These are phyloP conservation scores for Flaveria bidentis DNA, from an alignment of 129 eudicot species.

Conservation along the genomic window DNA sequence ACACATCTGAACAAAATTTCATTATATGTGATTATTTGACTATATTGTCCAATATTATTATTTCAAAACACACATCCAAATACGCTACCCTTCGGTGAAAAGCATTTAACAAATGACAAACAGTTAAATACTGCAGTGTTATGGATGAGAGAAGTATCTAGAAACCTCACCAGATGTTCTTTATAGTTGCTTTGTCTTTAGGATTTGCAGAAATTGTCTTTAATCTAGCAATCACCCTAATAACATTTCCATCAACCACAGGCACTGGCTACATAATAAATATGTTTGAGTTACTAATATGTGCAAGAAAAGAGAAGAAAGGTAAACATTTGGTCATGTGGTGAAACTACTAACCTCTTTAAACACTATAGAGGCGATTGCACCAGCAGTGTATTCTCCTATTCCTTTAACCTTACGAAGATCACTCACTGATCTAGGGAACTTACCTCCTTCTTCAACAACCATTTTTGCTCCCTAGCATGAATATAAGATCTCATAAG, in stretches of 20 bases:
- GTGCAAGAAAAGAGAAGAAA: not conserved
- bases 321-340: not conserved
- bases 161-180: conserved; percentile 66
- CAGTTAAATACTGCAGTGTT: not conserved
- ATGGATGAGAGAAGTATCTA: not conserved
- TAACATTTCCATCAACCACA: conserved; percentile 95
- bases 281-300: not conserved
- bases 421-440: conserved; percentile 60
- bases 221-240: conserved; percentile 84
- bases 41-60: not conserved
- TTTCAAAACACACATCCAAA: not conserved
- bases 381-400: conserved; percentile 98
- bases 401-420: conserved; percentile 75
- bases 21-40: not conserved
- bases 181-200: conserved; percentile 56
- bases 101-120: not conserved
- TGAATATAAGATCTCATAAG: not conserved
- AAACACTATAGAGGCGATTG: conserved; percentile 90
- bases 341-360: conserved; percentile 50
- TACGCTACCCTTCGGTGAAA: not conserved
- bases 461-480: conserved; percentile 86
- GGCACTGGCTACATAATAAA: conserved; percentile 70
- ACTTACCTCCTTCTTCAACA: conserved; percentile 69
- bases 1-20: not conserved
- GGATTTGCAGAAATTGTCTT: conserved; percentile 95